Evolutionary conservation across 768 basidiomycete genomes (phyloP).

Genomic region (Leccinum truebloodii): DNA sequence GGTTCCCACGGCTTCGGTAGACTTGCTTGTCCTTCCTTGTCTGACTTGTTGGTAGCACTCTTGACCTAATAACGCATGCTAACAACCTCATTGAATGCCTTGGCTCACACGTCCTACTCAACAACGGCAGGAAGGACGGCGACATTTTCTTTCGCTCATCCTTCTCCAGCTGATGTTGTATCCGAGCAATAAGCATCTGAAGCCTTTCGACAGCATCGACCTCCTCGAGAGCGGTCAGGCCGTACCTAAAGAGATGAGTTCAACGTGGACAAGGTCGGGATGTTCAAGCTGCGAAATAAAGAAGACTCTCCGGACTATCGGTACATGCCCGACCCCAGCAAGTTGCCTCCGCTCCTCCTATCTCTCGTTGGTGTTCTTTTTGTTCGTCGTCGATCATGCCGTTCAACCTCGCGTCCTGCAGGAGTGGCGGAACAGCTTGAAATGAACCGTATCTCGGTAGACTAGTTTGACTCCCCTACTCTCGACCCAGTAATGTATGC

Average conservation of each 20-base stretch:
- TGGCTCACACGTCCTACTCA: no score
- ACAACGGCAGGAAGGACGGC: no score
- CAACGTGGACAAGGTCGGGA: conserved; percentile 77
- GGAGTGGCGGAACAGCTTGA: conserved; percentile 36
- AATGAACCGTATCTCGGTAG: no score
- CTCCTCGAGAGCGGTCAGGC: conserved; percentile 44
- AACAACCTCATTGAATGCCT: no score
- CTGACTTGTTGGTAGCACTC: no score
- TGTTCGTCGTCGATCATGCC: not conserved
- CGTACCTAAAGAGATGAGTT: conserved; percentile 90
- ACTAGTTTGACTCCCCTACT: no score
- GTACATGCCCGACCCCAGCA: conserved; percentile 96
- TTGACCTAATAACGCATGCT: no score
- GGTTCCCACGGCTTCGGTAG: no score
- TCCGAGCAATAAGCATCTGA: conserved; percentile 73
- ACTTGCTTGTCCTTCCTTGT: no score
- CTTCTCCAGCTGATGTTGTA: conserved; percentile 3
- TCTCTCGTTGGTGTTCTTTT: conserved; percentile 41
- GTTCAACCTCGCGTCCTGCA: conserved; percentile 31
- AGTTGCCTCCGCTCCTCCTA: conserved; percentile 66
- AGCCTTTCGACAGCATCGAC: conserved; percentile 75
- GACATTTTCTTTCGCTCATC: not conserved
- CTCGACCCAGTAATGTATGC: no score
- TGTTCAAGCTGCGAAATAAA: conserved; percentile 82
- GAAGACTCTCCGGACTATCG: conserved; percentile 95